Evolutionary conservation across 352 stramenopile species (phyloP).

Genomic region (Pythium rhizo-oryzae): DNA sequence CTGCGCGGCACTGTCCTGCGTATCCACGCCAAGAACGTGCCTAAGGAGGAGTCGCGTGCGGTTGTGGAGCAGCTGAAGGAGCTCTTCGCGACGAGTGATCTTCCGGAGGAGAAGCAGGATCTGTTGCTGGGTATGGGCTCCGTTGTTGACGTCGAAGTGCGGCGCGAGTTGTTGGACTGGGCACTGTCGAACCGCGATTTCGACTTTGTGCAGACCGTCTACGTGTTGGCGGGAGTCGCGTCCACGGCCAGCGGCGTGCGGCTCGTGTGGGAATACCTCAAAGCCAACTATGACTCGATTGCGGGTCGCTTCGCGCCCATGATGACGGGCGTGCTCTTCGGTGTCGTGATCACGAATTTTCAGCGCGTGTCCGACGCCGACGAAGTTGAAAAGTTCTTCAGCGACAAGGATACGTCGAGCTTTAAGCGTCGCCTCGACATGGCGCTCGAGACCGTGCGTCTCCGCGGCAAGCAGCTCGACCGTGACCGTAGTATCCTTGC

Average conservation of each 20-base stretch:
- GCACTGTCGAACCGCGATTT: slow-evolving; percentile 8
- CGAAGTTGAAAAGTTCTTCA: slow-evolving; percentile 60
- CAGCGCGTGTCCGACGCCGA: slow-evolving; percentile 49
- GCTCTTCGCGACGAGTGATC: slow-evolving; percentile 63
- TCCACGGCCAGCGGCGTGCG: slow-evolving; percentile 9
- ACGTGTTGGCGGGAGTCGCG: slow-evolving; percentile 40
- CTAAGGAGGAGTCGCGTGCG: slow-evolving; percentile 1
- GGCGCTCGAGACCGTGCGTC: slow-evolving; percentile 57
- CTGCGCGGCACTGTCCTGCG: slow-evolving; percentile 60
- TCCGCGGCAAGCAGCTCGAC: slow-evolving; percentile 49
- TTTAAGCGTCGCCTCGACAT: slow-evolving; percentile 59
- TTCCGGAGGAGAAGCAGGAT: slow-evolving; percentile 68
- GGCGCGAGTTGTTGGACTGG: slow-evolving; percentile 76
- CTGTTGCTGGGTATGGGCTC: slow-evolving; percentile 57
- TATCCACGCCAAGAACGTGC: slow-evolving; percentile 37
- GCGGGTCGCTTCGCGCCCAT: slow-evolving; percentile 59
- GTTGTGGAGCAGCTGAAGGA: slow-evolving; percentile 60
- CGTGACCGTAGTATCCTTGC: slow-evolving; percentile 49
- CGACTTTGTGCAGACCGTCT: slow-evolving; percentile 39
- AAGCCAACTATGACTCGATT: slow-evolving; percentile 64
- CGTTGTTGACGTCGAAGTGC: slow-evolving; percentile 40
- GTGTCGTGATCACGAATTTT: slow-evolving; percentile 43
- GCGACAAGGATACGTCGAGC: slow-evolving; percentile 53
- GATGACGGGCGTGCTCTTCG: slow-evolving; percentile 50
- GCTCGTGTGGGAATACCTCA: slow-evolving; percentile 71